A percentile compares a stretch with the other conserved stretches of the same genome.
These are phyloP conservation scores for Claviceps sp. DNA, from an alignment of 2,329 filamentous ascomycete genomes.

Conservation along the genomic window DNA sequence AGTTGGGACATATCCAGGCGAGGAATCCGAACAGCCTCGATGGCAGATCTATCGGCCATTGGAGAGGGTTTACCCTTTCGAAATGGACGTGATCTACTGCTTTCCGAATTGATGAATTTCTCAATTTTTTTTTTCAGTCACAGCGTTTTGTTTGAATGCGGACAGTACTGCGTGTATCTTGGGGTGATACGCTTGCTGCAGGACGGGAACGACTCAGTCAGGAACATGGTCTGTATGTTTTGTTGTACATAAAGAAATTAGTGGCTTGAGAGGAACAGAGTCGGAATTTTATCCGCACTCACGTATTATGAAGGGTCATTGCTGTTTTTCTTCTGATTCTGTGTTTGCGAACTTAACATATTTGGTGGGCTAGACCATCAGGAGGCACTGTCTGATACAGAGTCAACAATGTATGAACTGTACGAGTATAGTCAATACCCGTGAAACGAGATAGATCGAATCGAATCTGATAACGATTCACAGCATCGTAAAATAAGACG, in stretches of 20 bases:
- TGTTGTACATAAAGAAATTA: neutral
- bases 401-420: neutral
- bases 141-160: slow-evolving; percentile 8
- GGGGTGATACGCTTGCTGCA: neutral
- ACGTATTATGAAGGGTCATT: slow-evolving; percentile 1
- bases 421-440: neutral
- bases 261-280: neutral
- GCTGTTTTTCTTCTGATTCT: neutral
- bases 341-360: neutral
- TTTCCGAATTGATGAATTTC: slow-evolving; percentile 9
- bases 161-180: neutral
- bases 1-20: slow-evolving; percentile 11
- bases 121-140: slow-evolving; percentile 8
- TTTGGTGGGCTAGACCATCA: neutral
- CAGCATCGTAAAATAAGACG: neutral
- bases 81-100: slow-evolving; percentile 25
- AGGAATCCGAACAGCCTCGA: slow-evolving; percentile 15
- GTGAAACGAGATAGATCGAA: neutral
- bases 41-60: slow-evolving; percentile 25
- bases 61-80: slow-evolving; percentile 20
- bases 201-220: neutral
- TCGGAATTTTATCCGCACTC: neutral
- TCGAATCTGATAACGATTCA: neutral
- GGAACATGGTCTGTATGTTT: neutral
- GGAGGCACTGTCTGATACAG: neutral